phyloP scores from a whole-genome alignment of 352 stramenopile genomes.

The Globisporangium solare region DNA sequence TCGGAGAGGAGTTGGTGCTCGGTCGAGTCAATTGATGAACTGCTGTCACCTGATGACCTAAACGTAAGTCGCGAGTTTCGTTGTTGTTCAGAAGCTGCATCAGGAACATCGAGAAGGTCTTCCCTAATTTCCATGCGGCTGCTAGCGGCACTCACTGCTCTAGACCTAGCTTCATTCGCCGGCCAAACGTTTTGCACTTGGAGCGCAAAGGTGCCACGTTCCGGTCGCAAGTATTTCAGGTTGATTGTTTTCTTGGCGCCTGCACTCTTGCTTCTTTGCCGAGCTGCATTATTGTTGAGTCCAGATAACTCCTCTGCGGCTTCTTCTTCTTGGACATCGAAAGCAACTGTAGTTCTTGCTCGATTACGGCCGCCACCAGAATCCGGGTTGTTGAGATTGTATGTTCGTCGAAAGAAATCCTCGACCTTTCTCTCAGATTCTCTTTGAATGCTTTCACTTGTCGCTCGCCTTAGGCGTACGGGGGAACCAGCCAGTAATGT shows the following conservation, averaged over 20 bases:
- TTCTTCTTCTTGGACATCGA: constrained; percentile 21
- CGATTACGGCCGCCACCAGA: constrained; percentile 19
- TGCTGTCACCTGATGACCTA: constrained; percentile 4
- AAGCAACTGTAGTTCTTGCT: constrained; percentile 25
- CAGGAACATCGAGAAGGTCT: constrained; percentile 20
- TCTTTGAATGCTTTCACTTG: constrained; percentile 34
- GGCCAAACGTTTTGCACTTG: constrained; percentile 4
- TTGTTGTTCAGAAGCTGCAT: constrained; percentile 5
- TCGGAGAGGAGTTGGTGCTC: constrained; percentile 8
- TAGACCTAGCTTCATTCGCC: neutral
- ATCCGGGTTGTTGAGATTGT: constrained; percentile 13
- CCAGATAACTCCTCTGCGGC: neutral
- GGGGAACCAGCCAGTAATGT: constrained; percentile 4
- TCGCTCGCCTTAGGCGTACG: constrained; percentile 21
- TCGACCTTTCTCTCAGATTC: constrained; percentile 39
- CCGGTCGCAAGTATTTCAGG: constrained; percentile 21
- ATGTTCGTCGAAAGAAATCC: constrained; percentile 43
- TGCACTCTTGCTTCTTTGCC: constrained; percentile 10
- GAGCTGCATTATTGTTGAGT: neutral
- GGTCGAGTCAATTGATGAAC: constrained; percentile 8
- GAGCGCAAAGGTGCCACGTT: constrained; percentile 10
- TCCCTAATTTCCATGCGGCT: constrained; percentile 13
- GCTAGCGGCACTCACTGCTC: constrained; percentile 2
- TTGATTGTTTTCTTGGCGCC: constrained; percentile 28
- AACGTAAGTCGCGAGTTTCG: constrained; percentile 9